A percentile compares a stretch with the other conserved stretches of the same genome.
Evolutionary conservation across 257 asterid genomes (phyloP).

Genomic region (Ilex asprella): DNA sequence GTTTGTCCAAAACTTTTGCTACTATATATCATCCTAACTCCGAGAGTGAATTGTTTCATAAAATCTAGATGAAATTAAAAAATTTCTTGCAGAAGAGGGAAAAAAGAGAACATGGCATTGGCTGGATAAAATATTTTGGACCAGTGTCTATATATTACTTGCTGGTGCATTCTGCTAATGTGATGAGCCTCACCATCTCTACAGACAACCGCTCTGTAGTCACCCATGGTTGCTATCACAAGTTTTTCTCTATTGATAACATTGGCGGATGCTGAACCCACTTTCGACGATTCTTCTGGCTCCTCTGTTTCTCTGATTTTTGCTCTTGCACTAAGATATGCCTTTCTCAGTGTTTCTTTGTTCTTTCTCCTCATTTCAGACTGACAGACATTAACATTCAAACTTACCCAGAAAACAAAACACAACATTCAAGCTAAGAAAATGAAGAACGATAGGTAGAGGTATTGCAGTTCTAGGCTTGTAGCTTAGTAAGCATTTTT

Average conservation of each 20-base stretch:
- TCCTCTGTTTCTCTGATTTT: slow-evolving; percentile 23
- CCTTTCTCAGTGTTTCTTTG: slow-evolving; percentile 42
- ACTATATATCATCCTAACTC: too few relatives aligned
- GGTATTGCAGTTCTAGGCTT: slow-evolving; percentile 8
- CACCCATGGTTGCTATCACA: slow-evolving; percentile 46
- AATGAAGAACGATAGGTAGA: too few relatives aligned
- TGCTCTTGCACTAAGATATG: slow-evolving; percentile 34
- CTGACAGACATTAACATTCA: slow-evolving; percentile 14
- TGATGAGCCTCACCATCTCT: slow-evolving; percentile 49
- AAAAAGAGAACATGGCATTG: slow-evolving; percentile 14
- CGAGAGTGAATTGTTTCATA: too few relatives aligned
- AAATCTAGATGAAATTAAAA: too few relatives aligned
- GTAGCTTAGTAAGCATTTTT: background rate
- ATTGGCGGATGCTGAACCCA: slow-evolving; percentile 50
- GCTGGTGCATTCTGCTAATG: slow-evolving; percentile 29
- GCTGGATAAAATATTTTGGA: slow-evolving; percentile 25
- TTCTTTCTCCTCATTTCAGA: slow-evolving; percentile 30
- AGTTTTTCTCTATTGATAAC: slow-evolving; percentile 52
- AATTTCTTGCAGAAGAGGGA: too few relatives aligned
- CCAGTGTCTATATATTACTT: slow-evolving; percentile 22
- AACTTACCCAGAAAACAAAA: too few relatives aligned
- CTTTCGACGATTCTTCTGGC: slow-evolving; percentile 5
- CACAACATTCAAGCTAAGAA: slow-evolving; percentile 11
- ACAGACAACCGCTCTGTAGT: slow-evolving; percentile 47
- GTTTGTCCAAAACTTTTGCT: too few relatives aligned